Base-by-base conservation (phyloP, 139 green algal genomes). In the Micractinium sp. region DNA sequence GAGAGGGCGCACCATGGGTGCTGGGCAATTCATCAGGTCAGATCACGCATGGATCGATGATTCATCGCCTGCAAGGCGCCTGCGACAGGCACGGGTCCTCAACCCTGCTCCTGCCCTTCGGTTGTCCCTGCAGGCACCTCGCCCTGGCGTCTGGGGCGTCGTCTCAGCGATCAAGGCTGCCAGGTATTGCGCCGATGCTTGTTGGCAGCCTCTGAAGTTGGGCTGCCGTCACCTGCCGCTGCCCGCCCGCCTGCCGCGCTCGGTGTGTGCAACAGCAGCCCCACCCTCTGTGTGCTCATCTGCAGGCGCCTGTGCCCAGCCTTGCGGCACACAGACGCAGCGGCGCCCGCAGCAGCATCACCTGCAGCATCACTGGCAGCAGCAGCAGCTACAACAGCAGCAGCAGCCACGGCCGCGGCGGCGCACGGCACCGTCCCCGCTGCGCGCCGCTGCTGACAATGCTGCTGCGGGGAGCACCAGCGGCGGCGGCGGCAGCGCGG, bases 261-360 rank as follows among this genome's bases (percentile, higher is more conserved):
- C 9, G n/a, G n/a, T 56, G 5, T 56, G 47, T 56, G 47, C 47
- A 5, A 56, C 47, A 56, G 47, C n/a, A 56, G 47, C 25, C 25
- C 25, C 69, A 36, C 25, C 69, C 36, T 14, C 60, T 15, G 27
- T 33, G 25, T 76, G 69, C 25, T 22, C 15, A 1, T 7, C 13
- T 80, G 74, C 74, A 53, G 74, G 74, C 12, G 36, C 33, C 31
- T 2, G 2, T 16, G 74, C 74, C 12, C 16, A 33, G 53, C 74
- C n/a, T n/a, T n/a, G n/a, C n/a, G n/a, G n/a, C n/a, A n/a, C n/a
- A n/a, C n/a, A n/a, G n/a, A n/a, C 74, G 14, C 74, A 53, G 74
- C 74, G 36, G 74, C 74, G 33, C 38, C 29, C 56, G 38, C 78
- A 66, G n/a, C 82, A 77, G 63, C 35, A 87, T 35, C 82, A 87